Evolutionary conservation across 139 green algal genomes (phyloP).

Genomic region (Chlamydomonas sphaeroides): DNA sequence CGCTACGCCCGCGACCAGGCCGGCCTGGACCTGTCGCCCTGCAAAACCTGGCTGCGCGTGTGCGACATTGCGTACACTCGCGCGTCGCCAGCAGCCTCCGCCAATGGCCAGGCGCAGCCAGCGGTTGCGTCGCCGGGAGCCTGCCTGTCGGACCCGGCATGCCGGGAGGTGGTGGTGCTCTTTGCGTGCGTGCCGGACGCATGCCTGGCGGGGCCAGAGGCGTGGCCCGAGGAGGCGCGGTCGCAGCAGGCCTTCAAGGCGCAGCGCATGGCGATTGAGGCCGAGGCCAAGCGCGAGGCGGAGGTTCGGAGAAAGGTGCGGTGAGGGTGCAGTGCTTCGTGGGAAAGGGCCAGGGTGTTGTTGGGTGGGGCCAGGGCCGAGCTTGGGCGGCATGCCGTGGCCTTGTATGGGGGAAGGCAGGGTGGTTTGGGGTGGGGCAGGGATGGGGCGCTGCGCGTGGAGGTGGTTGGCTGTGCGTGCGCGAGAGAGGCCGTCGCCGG

Average conservation of each 20-base stretch:
- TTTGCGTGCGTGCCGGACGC: slow-evolving; percentile 64
- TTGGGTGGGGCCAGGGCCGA: too few relatives aligned
- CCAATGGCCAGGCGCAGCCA: neutral
- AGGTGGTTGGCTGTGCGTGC: too few relatives aligned
- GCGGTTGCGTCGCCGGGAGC: neutral
- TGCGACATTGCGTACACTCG: slow-evolving; percentile 73
- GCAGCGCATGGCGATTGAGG: slow-evolving; percentile 38
- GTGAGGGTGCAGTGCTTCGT: neutral
- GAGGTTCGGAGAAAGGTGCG: neutral
- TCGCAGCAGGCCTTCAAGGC: slow-evolving; percentile 54
- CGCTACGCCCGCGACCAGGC: slow-evolving; percentile 71
- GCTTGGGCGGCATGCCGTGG: too few relatives aligned
- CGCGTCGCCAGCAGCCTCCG: neutral
- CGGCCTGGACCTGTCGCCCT: slow-evolving; percentile 63
- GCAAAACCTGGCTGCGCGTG: slow-evolving; percentile 69
- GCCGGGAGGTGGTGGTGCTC: slow-evolving; percentile 65
- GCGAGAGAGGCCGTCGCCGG: too few relatives aligned
- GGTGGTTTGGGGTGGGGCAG: too few relatives aligned
- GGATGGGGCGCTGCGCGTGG: too few relatives aligned
- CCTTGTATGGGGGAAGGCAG: too few relatives aligned
- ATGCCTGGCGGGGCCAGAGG: slow-evolving; percentile 48
- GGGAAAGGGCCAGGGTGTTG: too few relatives aligned
- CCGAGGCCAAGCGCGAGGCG: slow-evolving; percentile 1
- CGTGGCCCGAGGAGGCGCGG: slow-evolving; percentile 62
- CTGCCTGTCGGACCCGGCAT: neutral